phyloP scores from a whole-genome alignment of 106 monocot genomes.

The Dendrobium huoshanense region DNA sequence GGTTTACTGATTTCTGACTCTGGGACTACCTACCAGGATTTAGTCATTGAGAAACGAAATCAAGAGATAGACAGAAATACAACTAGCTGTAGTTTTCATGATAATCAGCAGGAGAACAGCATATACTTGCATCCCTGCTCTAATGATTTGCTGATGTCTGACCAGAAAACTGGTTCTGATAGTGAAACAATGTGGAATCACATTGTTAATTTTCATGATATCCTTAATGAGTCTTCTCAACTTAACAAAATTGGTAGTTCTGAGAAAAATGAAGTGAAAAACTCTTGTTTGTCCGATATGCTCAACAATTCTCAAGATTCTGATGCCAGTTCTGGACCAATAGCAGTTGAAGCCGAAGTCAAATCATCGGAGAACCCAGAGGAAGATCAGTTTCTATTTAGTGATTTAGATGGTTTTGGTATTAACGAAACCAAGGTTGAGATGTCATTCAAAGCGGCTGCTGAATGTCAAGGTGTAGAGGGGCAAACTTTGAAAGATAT shows the following conservation, averaged over 20 bases:
- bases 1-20: background rate
- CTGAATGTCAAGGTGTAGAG: conserved; percentile 15
- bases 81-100: background rate
- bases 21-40: background rate
- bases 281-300: background rate
- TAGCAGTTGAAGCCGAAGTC: conserved; percentile 7
- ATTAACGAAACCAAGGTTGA: conserved; percentile 7
- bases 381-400: conserved; percentile 40
- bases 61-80: background rate
- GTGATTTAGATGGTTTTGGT: conserved; percentile 21
- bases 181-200: background rate
- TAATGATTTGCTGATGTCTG: background rate
- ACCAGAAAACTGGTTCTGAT: background rate
- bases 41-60: background rate
- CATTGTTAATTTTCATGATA: background rate
- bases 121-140: background rate
- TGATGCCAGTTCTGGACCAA: background rate
- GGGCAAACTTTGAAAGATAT: conserved; percentile 2
- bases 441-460: background rate
- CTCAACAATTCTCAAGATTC: conserved; percentile 1
- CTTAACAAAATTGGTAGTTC: conserved; percentile 3
- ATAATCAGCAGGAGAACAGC: background rate
- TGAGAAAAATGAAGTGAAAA: background rate
- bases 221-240: background rate
- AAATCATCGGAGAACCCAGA: conserved; percentile 17